Conservation (phyloP, 495 filamentous ascomycete species). For the Tetracladium marchalianum region DNA sequence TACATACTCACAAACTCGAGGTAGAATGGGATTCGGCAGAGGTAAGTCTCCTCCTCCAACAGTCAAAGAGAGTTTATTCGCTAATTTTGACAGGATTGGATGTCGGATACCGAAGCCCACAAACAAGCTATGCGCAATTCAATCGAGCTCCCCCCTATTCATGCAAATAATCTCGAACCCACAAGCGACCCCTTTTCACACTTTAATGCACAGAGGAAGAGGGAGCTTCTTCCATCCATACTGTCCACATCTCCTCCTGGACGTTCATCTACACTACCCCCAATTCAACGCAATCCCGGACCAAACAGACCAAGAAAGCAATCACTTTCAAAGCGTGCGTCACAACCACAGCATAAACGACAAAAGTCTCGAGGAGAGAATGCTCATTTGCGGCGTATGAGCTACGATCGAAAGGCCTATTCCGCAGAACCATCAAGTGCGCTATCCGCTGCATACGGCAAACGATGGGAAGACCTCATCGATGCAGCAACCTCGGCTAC, state of each 20-base stretch:
- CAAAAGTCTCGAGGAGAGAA: slow-evolving; percentile 53
- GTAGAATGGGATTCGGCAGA: slow-evolving; percentile 77
- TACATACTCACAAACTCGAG: slow-evolving; percentile 74
- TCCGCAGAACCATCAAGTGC: slow-evolving; percentile 80
- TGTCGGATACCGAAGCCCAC: slow-evolving; percentile 40
- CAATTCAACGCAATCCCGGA: slow-evolving; percentile 51
- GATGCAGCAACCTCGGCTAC: slow-evolving; percentile 86
- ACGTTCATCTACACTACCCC: slow-evolving; percentile 77
- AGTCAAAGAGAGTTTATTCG: background rate
- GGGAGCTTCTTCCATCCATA: slow-evolving; percentile 73
- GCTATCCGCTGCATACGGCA: slow-evolving; percentile 65
- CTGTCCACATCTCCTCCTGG: slow-evolving; percentile 73
- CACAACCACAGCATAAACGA: slow-evolving; percentile 67
- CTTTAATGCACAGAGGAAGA: slow-evolving; percentile 48
- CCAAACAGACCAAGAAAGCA: slow-evolving; percentile 67
- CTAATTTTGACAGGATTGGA: slow-evolving; percentile 24
- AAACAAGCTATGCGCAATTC: slow-evolving; percentile 40
- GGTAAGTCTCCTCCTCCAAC: slow-evolving; percentile 40
- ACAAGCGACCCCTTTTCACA: slow-evolving; percentile 60
- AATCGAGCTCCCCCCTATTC: slow-evolving; percentile 66
- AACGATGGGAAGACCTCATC: slow-evolving; percentile 89
- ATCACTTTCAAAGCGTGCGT: slow-evolving; percentile 65
- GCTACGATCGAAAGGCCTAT: slow-evolving; percentile 68
- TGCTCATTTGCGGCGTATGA: slow-evolving; percentile 49
- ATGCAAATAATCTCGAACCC: slow-evolving; percentile 46